phyloP scores from a whole-genome alignment of 2,329 filamentous ascomycete genomes.

The Colletotrichum orbiculare region DNA sequence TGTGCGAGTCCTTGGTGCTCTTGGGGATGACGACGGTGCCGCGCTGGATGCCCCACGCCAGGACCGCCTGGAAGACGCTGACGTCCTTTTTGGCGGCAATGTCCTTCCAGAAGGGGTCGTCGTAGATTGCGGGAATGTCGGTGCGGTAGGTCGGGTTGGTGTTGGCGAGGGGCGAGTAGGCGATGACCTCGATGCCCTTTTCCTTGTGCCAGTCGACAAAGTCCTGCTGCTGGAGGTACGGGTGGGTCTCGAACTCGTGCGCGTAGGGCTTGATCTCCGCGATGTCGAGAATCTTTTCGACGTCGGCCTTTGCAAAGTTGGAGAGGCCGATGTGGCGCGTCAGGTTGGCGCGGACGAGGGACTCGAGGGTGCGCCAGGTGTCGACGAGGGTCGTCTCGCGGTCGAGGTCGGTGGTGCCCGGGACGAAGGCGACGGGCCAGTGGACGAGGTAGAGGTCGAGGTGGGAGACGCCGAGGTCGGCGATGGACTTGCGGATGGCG shows the following conservation, averaged over 20 bases:
- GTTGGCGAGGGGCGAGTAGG: conserved; percentile 49
- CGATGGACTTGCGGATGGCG: conserved; percentile 59
- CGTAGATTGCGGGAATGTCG: conserved; percentile 41
- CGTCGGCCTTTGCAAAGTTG: conserved; percentile 59
- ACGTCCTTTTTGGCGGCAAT: conserved; percentile 44
- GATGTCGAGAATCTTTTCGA: conserved; percentile 34
- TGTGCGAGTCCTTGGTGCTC: conserved; percentile 49
- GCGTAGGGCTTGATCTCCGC: conserved; percentile 38
- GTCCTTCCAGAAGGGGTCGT: conserved; percentile 38
- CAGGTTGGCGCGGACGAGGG: conserved; percentile 62
- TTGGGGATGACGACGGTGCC: conserved; percentile 50
- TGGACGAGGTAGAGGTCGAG: conserved; percentile 65
- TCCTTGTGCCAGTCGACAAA: conserved; percentile 44
- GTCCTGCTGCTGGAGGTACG: conserved; percentile 59
- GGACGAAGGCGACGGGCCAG: conserved; percentile 50
- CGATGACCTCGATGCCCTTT: conserved; percentile 47
- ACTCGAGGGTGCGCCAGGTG: conserved; percentile 70
- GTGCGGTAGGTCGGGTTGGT: conserved; percentile 47
- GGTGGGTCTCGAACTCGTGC: conserved; percentile 61
- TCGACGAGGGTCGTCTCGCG: conserved; percentile 45
- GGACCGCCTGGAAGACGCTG: conserved; percentile 46
- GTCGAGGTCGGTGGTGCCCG: conserved; percentile 44
- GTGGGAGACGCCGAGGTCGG: conserved; percentile 59
- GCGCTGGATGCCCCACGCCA: conserved; percentile 48
- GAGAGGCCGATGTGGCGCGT: conserved; percentile 70